Evolutionary conservation across 768 basidiomycete species (phyloP).

Genomic region (Mycena floridula): DNA sequence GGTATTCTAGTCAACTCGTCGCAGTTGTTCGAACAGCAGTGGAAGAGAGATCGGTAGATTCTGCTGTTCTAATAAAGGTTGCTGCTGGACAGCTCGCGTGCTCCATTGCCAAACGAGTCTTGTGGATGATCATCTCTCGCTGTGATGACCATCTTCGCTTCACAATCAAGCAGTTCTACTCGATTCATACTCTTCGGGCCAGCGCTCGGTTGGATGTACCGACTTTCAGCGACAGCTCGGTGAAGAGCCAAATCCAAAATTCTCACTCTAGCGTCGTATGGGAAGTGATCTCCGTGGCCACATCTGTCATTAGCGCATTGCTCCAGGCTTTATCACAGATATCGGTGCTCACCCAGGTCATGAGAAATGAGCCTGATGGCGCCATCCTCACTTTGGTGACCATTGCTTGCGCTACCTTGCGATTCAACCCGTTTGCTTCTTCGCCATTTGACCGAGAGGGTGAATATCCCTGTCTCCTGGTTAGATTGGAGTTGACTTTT

Average conservation of each 20-base stretch:
- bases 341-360: conserved; percentile 50
- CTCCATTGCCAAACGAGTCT: conserved; percentile 37
- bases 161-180: conserved; percentile 57
- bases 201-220: conserved; percentile 71
- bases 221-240: conserved; percentile 61
- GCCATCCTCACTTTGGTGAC: conserved; percentile 50
- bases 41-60: conserved; percentile 57
- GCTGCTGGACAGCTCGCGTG: conserved; percentile 54
- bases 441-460: conserved; percentile 5
- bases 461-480: background rate
- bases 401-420: conserved; percentile 44
- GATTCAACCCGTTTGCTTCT: conserved; percentile 20
- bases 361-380: conserved; percentile 60
- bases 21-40: conserved; percentile 64
- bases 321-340: conserved; percentile 56
- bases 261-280: conserved; percentile 51
- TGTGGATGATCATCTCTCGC: conserved; percentile 31
- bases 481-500: background rate
- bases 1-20: conserved; percentile 66
- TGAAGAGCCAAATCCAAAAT: conserved; percentile 61
- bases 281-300: conserved; percentile 43
- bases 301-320: conserved; percentile 35
- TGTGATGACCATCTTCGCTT: conserved; percentile 46
- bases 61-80: conserved; percentile 44
- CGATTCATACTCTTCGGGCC: conserved; percentile 57